These are phyloP conservation scores for Phycomyces blakesleeanus DNA, from an alignment of 192 early-diverging fungal genomes.

Conservation along the genomic window DNA sequence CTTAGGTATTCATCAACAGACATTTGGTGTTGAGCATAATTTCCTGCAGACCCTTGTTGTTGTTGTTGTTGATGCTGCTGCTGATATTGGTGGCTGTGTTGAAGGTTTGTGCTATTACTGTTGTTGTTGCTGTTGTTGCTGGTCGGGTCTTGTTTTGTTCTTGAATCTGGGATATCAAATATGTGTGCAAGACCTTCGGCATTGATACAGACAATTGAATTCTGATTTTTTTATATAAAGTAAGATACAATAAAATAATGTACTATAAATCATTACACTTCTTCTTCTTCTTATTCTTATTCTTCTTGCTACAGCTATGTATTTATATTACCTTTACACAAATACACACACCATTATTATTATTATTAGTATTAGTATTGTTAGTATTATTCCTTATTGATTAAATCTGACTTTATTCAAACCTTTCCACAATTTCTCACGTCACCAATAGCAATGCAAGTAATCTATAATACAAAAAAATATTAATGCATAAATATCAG, in stretches of 20 bases:
- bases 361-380: too few species aligned
- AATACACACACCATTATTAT: too few species aligned
- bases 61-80: too few species aligned
- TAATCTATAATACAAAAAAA: conserved; percentile 41
- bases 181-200: conserved; percentile 56
- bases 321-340: too few species aligned
- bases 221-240: conserved; percentile 10
- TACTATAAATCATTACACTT: too few species aligned
- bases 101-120: too few species aligned
- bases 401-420: too few species aligned
- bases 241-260: too few species aligned
- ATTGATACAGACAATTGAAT: conserved; percentile 54
- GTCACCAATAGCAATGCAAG: conserved; percentile 55
- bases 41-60: not conserved
- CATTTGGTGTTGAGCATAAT: conserved; percentile 11
- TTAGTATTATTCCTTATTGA: not conserved
- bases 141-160: not conserved
- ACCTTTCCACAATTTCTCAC: conserved; percentile 52
- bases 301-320: too few species aligned
- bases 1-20: conserved; percentile 25
- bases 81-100: too few species aligned
- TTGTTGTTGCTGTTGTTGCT: too few species aligned
- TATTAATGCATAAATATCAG: not conserved
- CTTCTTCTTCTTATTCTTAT: too few species aligned
- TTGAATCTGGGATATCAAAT: conserved; percentile 42